phyloP scores from a whole-genome alignment of 1,139 yeast genomes.

The Taiozyma onychis region DNA sequence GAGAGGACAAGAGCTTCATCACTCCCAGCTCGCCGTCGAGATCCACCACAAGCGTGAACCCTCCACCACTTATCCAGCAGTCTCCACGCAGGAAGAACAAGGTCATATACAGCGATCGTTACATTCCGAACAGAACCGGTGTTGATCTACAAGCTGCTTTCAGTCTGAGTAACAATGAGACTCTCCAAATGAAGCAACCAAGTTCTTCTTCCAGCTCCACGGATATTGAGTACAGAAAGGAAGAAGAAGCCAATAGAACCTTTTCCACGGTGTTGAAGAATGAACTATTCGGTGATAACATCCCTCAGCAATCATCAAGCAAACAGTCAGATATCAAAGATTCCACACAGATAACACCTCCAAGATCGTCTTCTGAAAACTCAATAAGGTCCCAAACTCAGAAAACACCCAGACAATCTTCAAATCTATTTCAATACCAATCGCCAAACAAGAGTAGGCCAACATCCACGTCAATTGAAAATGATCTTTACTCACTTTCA shows the following conservation, averaged over 20 bases:
- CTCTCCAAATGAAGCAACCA: constrained; percentile 12
- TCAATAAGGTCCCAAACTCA: constrained; percentile 9
- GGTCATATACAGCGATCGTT: constrained; percentile 66
- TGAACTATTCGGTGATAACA: constrained; percentile 85
- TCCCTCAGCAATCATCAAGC: constrained; percentile 13
- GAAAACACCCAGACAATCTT: constrained; percentile 48
- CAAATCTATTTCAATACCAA: constrained; percentile 65
- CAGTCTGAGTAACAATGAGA: constrained; percentile 49
- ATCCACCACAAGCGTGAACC: constrained; percentile 13
- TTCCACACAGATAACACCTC: constrained; percentile 14
- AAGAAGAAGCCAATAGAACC: constrained; percentile 81
- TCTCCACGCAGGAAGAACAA: constrained; percentile 22
- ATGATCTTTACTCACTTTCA: constrained; percentile 71
- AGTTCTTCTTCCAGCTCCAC: constrained; percentile 34
- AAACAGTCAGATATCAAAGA: constrained; percentile 7
- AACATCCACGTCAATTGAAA: constrained; percentile 49
- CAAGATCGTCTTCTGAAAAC: constrained; percentile 15
- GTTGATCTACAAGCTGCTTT: constrained; percentile 86
- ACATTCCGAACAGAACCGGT: constrained; percentile 81
- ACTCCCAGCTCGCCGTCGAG: constrained; percentile 25
- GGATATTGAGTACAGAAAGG: constrained; percentile 63
- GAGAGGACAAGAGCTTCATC: constrained; percentile 15
- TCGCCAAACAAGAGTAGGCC: constrained; percentile 63
- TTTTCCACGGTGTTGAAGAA: constrained; percentile 83
- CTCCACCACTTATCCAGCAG: constrained; percentile 12